phyloP scores from a whole-genome alignment of 1,284 basidiomycete species.

The Amylostereum areolatum region DNA sequence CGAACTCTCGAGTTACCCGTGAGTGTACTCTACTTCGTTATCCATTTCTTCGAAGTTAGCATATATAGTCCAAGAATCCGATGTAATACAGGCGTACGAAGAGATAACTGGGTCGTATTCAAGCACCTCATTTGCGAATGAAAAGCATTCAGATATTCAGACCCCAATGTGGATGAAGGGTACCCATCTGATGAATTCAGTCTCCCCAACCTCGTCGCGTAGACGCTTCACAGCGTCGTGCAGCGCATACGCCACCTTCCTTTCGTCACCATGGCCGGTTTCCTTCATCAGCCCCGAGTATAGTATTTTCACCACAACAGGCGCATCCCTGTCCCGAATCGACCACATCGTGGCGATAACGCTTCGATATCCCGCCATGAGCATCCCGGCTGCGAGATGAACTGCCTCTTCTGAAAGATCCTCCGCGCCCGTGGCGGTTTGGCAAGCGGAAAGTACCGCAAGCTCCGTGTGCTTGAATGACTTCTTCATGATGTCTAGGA shows the following conservation, averaged over 20 bases:
- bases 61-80: too few species aligned
- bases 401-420: constrained; percentile 2
- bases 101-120: too few species aligned
- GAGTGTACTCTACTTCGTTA: too few species aligned
- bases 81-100: too few species aligned
- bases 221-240: neutral
- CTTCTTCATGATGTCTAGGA: neutral
- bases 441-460: too few species aligned
- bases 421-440: constrained; percentile 1
- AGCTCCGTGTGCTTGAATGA: neutral
- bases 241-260: neutral
- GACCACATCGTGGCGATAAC: constrained; percentile 21
- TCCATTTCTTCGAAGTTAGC: too few species aligned
- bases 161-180: neutral
- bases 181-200: neutral
- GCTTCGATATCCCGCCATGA: constrained; percentile 15
- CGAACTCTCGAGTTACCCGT: too few species aligned
- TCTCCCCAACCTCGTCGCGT: neutral
- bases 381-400: constrained; percentile 20
- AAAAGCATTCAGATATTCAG: neutral
- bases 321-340: constrained; percentile 11
- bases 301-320: constrained; percentile 9
- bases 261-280: neutral
- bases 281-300: neutral
- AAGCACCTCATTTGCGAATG: too few species aligned